Evolutionary conservation across 331 rosid species (phyloP), one percentile per base, ranked within the genome.

Genomic region (Malus hybrid): DNA sequence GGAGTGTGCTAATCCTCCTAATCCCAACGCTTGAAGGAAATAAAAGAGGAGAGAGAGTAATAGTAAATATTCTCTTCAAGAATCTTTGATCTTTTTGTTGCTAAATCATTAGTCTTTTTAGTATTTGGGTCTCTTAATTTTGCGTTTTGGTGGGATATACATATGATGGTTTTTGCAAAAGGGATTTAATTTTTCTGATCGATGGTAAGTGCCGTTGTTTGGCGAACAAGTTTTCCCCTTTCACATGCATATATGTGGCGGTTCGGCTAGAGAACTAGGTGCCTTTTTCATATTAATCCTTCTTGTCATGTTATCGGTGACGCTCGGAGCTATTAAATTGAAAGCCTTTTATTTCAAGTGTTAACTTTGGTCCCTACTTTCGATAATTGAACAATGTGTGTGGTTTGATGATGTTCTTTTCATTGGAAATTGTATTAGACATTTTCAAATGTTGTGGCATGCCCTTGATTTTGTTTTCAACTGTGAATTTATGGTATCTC

Each of bases 31-130:
- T 73, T 86, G 79, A 77, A 80, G 42, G 24, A 34, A 59, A 74
- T 27, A 77, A 73, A 55, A 69, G 20, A 6, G 57, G 18, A 67
- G 80, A 81, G 88, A 81, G 81, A 67, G 81, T 84, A 85, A 79
- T 87, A 86, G 90, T 89, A 86, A 81, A 81, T 87, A 87, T 60
- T 85, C 82, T 88, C 83, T 79, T 67, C 55, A 54, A 11, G 29
- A 42, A 61, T 54, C 16, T 65, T 69, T 48, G 2, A 61, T 60
- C 20, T 24, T 55, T 75, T 31, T 9, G 46, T 48, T 29, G 31
- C 61, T 76, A 65, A 32, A 63, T 69, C 61, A 52, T 65, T 57
- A 76, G 32, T 57, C 32, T 39, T 63, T 70, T 54, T 55, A n/a
- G 64, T 73, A 19, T 69, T 69, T 48, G 28, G 63, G 76, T 68